phyloP scores from a whole-genome alignment of 306 rosid genomes.

The Prunus padus region DNA sequence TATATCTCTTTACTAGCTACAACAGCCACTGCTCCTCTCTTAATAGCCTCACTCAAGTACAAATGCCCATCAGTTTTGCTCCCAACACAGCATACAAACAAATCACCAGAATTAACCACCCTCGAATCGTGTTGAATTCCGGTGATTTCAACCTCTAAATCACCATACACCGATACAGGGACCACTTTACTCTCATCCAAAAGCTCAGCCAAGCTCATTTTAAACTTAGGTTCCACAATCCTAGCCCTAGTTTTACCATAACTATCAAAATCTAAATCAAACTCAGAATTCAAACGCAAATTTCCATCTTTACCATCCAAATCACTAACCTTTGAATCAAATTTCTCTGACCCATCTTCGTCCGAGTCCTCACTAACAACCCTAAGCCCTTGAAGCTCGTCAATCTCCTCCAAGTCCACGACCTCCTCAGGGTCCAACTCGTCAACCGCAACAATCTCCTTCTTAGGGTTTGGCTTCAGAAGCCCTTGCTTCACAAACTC shows the following conservation, averaged over 20 bases:
- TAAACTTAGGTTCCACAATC: slow-evolving; percentile 81
- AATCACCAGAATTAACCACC: slow-evolving; percentile 65
- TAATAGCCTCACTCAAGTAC: slow-evolving; percentile 88
- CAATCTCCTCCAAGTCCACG: slow-evolving; percentile 76
- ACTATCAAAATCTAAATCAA: slow-evolving; percentile 80
- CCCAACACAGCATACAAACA: slow-evolving; percentile 82
- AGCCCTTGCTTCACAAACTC: slow-evolving; percentile 90
- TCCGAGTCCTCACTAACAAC: slow-evolving; percentile 35
- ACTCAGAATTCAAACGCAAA: slow-evolving; percentile 42
- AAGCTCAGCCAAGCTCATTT: slow-evolving; percentile 80
- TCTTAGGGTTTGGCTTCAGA: slow-evolving; percentile 75
- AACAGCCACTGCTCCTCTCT: slow-evolving; percentile 91
- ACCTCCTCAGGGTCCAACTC: slow-evolving; percentile 75
- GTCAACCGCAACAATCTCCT: slow-evolving; percentile 32
- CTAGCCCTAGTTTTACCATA: slow-evolving; percentile 71
- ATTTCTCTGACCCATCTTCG: slow-evolving; percentile 27
- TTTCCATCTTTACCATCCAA: slow-evolving; percentile 23
- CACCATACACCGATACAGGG: slow-evolving; percentile 78
- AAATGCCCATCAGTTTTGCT: slow-evolving; percentile 59
- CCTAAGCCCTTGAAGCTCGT: slow-evolving; percentile 57
- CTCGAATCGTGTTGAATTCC: slow-evolving; percentile 93
- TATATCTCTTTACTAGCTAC: slow-evolving; percentile 91
- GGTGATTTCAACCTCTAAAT: slow-evolving; percentile 79
- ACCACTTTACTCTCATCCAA: slow-evolving; percentile 94
- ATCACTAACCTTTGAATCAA: slow-evolving; percentile 29